These are phyloP conservation scores for Astrothelium macrocarpum DNA, from an alignment of 495 filamentous ascomycete species.

Conservation along the genomic window DNA sequence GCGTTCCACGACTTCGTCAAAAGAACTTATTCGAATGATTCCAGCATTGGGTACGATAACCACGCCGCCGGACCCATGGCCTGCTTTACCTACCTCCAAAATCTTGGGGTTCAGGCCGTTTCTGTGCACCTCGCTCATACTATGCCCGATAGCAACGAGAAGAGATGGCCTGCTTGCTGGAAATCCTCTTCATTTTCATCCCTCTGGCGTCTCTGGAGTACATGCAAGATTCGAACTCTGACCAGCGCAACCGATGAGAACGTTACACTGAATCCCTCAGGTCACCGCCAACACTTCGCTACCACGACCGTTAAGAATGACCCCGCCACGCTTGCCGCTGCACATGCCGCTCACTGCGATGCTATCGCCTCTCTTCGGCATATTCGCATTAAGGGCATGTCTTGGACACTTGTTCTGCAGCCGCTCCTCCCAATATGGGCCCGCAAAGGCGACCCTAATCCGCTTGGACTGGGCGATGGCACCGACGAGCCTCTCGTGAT, in stretches of 20 bases:
- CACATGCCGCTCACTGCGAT: constrained; percentile 21
- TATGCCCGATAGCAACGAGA: background rate
- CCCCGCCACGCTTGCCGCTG: constrained; percentile 20
- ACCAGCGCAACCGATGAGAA: constrained; percentile 28
- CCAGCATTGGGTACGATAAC: constrained; percentile 13
- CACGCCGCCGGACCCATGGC: constrained; percentile 30
- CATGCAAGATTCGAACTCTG: constrained; percentile 26
- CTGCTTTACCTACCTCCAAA: constrained; percentile 29
- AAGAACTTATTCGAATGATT: background rate
- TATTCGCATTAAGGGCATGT: constrained; percentile 19
- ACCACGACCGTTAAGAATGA: constrained; percentile 32
- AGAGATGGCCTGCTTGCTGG: background rate
- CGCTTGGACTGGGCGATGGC: constrained; percentile 23
- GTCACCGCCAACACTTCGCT: constrained; percentile 25
- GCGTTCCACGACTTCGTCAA: constrained; percentile 12
- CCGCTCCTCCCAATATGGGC: constrained; percentile 26
- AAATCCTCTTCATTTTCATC: constrained; percentile 21
- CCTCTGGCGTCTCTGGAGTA: constrained; percentile 29
- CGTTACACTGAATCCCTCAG: constrained; percentile 22
- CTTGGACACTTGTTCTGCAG: constrained; percentile 26
- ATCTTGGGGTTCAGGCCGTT: constrained; percentile 16
- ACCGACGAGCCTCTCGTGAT: constrained; percentile 26
- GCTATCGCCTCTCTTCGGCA: constrained; percentile 12
- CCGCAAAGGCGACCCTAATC: constrained; percentile 24
- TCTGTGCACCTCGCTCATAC: constrained; percentile 14